Conservation (phyloP, 2,329 filamentous ascomycete species). For the Cadophora malorum region DNA sequence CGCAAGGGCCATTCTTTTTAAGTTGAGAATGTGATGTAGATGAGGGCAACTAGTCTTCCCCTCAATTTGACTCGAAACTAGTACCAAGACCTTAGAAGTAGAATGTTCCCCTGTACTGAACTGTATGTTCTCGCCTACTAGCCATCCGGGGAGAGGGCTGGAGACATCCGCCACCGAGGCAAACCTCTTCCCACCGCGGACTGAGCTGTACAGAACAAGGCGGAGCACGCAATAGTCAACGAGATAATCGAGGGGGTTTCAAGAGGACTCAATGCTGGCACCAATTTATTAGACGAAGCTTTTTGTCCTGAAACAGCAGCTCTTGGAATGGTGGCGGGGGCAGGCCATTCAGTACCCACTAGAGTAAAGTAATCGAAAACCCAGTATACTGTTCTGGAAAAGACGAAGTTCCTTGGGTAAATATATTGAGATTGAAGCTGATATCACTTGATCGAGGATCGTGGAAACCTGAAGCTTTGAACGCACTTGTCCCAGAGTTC, state of each 20-base stretch:
- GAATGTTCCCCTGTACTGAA: too few species aligned
- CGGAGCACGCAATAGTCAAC: too few species aligned
- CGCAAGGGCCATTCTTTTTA: not conserved
- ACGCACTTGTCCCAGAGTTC: not conserved
- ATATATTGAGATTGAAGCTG: not conserved
- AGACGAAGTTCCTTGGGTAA: not conserved
- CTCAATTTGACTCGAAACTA: not conserved
- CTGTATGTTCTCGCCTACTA: not conserved
- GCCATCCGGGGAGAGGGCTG: not conserved
- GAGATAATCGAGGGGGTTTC: too few species aligned
- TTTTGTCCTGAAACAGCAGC: not conserved
- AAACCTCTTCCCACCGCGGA: too few species aligned
- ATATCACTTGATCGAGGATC: slow-evolving; percentile 2
- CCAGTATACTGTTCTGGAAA: too few species aligned
- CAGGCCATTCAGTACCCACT: too few species aligned
- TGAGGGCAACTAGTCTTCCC: not conserved
- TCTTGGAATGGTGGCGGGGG: not conserved
- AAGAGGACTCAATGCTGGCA: too few species aligned
- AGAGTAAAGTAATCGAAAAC: too few species aligned
- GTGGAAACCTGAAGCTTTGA: not conserved
- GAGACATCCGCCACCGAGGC: not conserved
- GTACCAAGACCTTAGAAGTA: not conserved
- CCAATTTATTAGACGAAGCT: not conserved
- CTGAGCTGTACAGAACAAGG: not conserved
- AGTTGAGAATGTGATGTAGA: not conserved